Percentiles rank a stretch among this genome's conserved stretches.
These are phyloP conservation scores for Lichtheimia corymbifera DNA, from an alignment of 371 early-diverging fungal species.

Conservation along the genomic window DNA sequence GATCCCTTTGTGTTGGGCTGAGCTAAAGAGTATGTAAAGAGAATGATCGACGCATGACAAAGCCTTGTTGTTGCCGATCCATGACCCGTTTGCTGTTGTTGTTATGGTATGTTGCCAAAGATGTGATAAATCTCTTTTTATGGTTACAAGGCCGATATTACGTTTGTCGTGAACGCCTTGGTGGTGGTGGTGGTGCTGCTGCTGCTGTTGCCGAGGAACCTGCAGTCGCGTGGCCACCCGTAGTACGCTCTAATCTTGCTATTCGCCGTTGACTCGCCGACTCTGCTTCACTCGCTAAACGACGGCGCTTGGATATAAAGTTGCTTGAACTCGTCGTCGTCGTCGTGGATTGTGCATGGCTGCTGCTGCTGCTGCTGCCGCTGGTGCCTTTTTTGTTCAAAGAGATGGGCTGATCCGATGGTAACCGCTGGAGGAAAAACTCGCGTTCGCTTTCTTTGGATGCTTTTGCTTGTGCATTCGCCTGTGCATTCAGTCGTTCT, in stretches of 20 bases:
- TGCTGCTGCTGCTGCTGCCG: neutral
- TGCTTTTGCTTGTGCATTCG: neutral
- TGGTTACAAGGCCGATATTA: neutral
- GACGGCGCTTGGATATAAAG: conserved; percentile 9
- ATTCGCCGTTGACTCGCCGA: conserved; percentile 9
- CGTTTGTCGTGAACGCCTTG: neutral
- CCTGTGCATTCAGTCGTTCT: conserved; percentile 8
- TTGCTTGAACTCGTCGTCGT: too few species aligned
- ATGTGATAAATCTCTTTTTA: neutral
- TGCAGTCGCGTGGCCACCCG: neutral
- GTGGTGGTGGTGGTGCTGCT: too few species aligned
- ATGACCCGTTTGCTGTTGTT: neutral
- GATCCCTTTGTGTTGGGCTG: too few species aligned
- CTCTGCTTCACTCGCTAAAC: neutral
- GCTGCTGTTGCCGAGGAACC: neutral
- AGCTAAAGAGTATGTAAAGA: too few species aligned
- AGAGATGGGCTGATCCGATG: neutral
- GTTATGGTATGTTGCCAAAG: neutral
- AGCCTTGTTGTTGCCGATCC: neutral
- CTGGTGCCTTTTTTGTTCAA: neutral
- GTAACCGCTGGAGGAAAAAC: neutral
- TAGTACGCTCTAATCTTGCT: neutral
- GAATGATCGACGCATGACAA: too few species aligned
- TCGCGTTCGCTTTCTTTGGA: conserved; percentile 3
- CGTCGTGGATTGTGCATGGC: neutral